These are phyloP conservation scores for Tylopilus sp. DNA, from an alignment of 1,284 basidiomycete genomes.

Conservation along the genomic window DNA sequence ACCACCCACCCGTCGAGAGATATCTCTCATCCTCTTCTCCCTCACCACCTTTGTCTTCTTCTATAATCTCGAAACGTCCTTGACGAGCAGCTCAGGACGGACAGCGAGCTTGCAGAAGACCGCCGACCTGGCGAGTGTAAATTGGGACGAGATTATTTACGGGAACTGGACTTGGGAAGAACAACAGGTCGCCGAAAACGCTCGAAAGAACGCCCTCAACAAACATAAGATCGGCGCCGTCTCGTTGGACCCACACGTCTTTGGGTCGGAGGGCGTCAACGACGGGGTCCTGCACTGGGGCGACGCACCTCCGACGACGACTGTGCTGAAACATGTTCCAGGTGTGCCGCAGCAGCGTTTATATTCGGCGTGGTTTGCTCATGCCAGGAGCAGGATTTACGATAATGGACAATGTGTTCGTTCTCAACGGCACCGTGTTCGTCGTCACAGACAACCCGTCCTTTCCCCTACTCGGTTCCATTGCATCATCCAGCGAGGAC, in stretches of 20 bases:
- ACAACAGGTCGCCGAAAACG: slow-evolving; percentile 48
- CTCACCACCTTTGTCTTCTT: slow-evolving; percentile 59
- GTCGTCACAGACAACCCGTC: slow-evolving; percentile 57
- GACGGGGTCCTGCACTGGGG: slow-evolving; percentile 54
- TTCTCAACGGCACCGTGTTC: slow-evolving; percentile 66
- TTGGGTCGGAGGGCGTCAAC: slow-evolving; percentile 45
- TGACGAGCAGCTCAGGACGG: slow-evolving; percentile 40
- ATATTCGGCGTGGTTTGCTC: slow-evolving; percentile 2
- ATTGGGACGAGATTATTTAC: slow-evolving; percentile 56
- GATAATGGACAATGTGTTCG: slow-evolving; percentile 71
- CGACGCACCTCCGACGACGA: slow-evolving; percentile 48
- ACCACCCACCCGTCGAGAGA: slow-evolving; percentile 61
- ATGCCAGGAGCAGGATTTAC: slow-evolving; percentile 60
- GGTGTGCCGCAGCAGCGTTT: slow-evolving; percentile 39
- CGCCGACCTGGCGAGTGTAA: slow-evolving; percentile 34
- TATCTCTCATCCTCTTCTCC: slow-evolving; percentile 57
- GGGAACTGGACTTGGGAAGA: slow-evolving; percentile 66
- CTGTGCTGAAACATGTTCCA: slow-evolving; percentile 53
- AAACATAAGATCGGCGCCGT: slow-evolving; percentile 23
- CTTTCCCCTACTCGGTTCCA: slow-evolving; percentile 49
- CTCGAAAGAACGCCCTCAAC: slow-evolving; percentile 34
- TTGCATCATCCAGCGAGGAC: slow-evolving; percentile 44
- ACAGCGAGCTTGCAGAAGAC: slow-evolving; percentile 15
- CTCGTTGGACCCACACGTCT: slow-evolving; percentile 28
- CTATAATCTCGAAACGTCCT: slow-evolving; percentile 61